Conservation (phyloP, 768 basidiomycete genomes). For the Kwoniella mangroviensis region DNA sequence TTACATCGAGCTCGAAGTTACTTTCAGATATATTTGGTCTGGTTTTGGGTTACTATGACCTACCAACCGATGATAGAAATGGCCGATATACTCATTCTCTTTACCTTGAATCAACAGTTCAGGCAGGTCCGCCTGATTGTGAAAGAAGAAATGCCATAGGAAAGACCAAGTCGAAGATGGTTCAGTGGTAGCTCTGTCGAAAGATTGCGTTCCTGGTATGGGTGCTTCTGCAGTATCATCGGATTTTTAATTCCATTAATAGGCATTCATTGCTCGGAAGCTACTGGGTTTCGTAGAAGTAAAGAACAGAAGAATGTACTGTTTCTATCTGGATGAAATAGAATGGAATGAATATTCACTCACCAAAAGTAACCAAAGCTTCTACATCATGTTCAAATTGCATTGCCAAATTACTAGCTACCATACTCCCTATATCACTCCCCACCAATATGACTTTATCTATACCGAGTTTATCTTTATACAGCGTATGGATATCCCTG, state of each 20-base stretch:
- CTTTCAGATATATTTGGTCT: not conserved
- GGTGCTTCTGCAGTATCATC: slow-evolving; percentile 31
- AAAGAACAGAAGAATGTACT: no score
- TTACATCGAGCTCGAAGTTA: no score
- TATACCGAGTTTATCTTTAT: slow-evolving; percentile 30
- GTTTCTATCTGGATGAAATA: no score
- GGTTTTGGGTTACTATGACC: not conserved
- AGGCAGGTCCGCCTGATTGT: slow-evolving; percentile 36
- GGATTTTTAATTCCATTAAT: no score
- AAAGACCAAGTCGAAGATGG: slow-evolving; percentile 24
- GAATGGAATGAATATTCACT: slow-evolving; percentile 6
- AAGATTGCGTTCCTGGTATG: slow-evolving; percentile 36
- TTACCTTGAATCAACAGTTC: slow-evolving; percentile 36
- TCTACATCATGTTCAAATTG: slow-evolving; percentile 30
- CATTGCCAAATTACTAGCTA: slow-evolving; percentile 28
- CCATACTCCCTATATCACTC: slow-evolving; percentile 47
- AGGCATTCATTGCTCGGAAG: no score
- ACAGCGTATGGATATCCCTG: slow-evolving; percentile 30
- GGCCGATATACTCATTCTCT: slow-evolving; percentile 37
- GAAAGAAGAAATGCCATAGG: slow-evolving; percentile 49
- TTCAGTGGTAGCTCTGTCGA: slow-evolving; percentile 27
- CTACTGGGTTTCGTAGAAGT: no score
- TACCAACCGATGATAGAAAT: slow-evolving; percentile 39
- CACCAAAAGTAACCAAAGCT: slow-evolving; percentile 32
- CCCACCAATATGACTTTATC: slow-evolving; percentile 35